Percentiles rank a stretch among this genome's conserved stretches.
These are phyloP conservation scores for Thalassiosira ordinaria DNA, from an alignment of 352 stramenopile genomes.

Conservation along the genomic window DNA sequence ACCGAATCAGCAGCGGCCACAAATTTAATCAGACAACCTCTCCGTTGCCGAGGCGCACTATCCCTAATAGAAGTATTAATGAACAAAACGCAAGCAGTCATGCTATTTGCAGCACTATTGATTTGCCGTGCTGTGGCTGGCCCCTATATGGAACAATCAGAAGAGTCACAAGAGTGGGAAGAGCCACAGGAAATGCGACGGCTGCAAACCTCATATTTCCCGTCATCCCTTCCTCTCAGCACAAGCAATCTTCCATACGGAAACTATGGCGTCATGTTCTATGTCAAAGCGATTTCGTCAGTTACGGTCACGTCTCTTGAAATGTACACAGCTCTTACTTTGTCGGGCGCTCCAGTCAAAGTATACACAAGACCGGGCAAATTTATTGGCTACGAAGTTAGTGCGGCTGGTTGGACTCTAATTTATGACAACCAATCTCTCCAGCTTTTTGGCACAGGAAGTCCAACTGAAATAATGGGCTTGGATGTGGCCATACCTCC, in stretches of 20 bases:
- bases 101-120: neutral
- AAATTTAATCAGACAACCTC: too few relatives aligned
- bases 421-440: slow-evolving; percentile 26
- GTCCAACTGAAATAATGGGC: slow-evolving; percentile 9
- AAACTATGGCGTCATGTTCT: slow-evolving; percentile 41
- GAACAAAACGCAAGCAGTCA: too few relatives aligned
- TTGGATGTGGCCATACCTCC: slow-evolving; percentile 17
- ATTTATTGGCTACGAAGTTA: slow-evolving; percentile 31
- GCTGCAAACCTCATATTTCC: slow-evolving; percentile 8
- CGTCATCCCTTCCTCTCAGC: slow-evolving; percentile 15
- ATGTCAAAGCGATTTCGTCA: slow-evolving; percentile 27
- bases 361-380: slow-evolving; percentile 31
- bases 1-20: too few relatives aligned
- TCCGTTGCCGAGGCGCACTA: too few relatives aligned
- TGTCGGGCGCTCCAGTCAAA: slow-evolving; percentile 2
- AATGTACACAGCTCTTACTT: slow-evolving; percentile 6
- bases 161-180: too few relatives aligned
- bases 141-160: too few relatives aligned
- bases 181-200: neutral
- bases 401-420: slow-evolving; percentile 22
- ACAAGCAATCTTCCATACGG: slow-evolving; percentile 14
- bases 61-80: too few relatives aligned
- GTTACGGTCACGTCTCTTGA: slow-evolving; percentile 32
- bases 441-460: slow-evolving; percentile 10
- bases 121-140: neutral